Evolutionary conservation across 805 yeast species (phyloP).

Genomic region (Priceomyces medius): DNA sequence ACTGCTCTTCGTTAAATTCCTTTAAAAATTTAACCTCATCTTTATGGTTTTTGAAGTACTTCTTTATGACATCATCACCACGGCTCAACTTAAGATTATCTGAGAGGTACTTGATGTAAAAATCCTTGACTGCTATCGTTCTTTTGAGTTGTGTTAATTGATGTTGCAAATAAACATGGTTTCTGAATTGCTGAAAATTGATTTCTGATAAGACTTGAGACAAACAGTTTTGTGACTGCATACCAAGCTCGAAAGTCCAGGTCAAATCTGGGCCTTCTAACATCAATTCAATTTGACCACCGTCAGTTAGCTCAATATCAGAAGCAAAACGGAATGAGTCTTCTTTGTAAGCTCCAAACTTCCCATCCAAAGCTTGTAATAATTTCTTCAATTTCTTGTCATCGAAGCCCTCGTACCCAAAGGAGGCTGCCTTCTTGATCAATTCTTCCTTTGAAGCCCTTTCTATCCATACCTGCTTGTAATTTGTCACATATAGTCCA

Average conservation of each 20-base stretch:
- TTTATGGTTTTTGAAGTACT: constrained; percentile 22
- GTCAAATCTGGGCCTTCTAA: constrained; percentile 9
- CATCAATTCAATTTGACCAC: neutral
- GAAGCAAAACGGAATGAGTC: neutral
- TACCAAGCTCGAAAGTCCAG: constrained; percentile 22
- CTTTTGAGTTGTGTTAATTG: constrained; percentile 20
- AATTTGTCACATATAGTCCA: constrained; percentile 25
- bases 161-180: constrained; percentile 17
- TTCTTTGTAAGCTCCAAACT: neutral
- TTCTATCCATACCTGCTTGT: constrained; percentile 28
- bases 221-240: constrained; percentile 7
- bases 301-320: neutral
- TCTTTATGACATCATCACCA: constrained; percentile 32
- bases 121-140: constrained; percentile 26
- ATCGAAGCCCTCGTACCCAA: constrained; percentile 29
- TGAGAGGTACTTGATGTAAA: constrained; percentile 28
- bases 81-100: constrained; percentile 35
- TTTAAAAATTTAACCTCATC: constrained; percentile 8
- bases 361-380: constrained; percentile 12
- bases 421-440: constrained; percentile 15
- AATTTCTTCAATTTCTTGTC: constrained; percentile 15
- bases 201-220: constrained; percentile 18
- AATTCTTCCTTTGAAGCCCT: constrained; percentile 14
- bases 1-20: constrained; percentile 9
- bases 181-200: constrained; percentile 23